Evolutionary conservation across 2,329 filamentous ascomycete species (phyloP).

Genomic region (Trichoderma oligosporum): DNA sequence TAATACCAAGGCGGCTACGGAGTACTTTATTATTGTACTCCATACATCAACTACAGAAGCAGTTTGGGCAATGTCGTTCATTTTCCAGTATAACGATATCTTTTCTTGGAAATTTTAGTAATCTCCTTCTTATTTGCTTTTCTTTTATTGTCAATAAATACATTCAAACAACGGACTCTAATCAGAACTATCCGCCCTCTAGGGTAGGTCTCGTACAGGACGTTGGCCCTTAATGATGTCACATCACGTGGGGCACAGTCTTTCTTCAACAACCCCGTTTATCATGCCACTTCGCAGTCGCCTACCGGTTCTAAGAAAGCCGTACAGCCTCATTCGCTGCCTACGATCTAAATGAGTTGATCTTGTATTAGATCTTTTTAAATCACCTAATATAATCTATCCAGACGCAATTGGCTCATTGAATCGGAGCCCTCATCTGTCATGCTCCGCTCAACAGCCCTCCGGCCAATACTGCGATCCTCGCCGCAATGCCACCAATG

Average conservation of each 20-base stretch:
- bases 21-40: no score
- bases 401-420: no score
- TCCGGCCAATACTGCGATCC: conserved; percentile 27
- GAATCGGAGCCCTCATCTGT: neutral
- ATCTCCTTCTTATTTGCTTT: no score
- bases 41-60: no score
- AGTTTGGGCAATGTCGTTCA: no score
- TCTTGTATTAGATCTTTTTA: neutral
- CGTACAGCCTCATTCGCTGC: neutral
- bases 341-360: neutral
- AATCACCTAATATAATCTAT: neutral
- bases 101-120: no score
- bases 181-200: neutral
- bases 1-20: no score
- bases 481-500: conserved; percentile 16
- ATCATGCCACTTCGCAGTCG: conserved; percentile 10
- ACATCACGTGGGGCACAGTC: conserved; percentile 20
- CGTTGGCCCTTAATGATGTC: conserved; percentile 14
- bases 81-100: no score
- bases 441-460: conserved; percentile 31
- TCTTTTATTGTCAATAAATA: no score
- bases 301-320: neutral
- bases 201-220: conserved; percentile 9
- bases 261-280: neutral
- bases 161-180: no score